Conservation (phyloP, 1,139 yeast species). For the Saccharomyces hybrid region DNA sequence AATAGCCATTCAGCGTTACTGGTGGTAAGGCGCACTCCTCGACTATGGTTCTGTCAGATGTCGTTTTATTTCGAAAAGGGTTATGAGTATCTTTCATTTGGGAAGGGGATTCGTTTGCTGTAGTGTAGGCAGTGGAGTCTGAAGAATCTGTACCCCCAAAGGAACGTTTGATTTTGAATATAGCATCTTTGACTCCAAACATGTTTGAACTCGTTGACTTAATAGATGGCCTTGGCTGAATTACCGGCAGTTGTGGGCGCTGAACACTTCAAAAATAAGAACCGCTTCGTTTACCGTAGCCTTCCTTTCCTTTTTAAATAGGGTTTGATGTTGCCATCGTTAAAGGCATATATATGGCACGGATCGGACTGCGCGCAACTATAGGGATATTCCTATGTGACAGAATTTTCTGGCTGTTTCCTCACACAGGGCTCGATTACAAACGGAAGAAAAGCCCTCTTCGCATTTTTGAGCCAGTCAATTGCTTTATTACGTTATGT, state of each 20-base stretch:
- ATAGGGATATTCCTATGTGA: neutral
- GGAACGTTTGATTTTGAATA: constrained; percentile 7
- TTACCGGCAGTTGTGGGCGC: neutral
- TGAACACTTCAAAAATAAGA: neutral
- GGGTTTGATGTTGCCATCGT: neutral
- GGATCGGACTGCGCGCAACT: neutral
- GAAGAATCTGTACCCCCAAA: constrained; percentile 2
- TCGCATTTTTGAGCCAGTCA: neutral
- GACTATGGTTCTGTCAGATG: constrained; percentile 1
- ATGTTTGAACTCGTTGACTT: constrained; percentile 1
- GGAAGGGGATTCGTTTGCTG: neutral
- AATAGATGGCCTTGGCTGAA: neutral
- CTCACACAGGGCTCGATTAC: neutral
- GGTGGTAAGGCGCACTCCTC: constrained; percentile 39
- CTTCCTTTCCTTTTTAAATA: neutral
- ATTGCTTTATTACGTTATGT: neutral
- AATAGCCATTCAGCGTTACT: constrained; percentile 49
- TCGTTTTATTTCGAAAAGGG: neutral
- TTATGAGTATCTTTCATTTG: neutral
- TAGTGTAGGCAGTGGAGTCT: neutral
- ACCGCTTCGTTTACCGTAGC: neutral
- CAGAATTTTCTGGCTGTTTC: neutral
- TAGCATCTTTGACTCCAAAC: constrained; percentile 10
- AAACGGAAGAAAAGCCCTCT: neutral
- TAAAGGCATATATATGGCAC: neutral